A percentile compares a stretch with the other conserved stretches of the same genome.
phyloP scores from a whole-genome alignment of 176 grass and related monocot species.

The Rhynchospora tenuis region DNA sequence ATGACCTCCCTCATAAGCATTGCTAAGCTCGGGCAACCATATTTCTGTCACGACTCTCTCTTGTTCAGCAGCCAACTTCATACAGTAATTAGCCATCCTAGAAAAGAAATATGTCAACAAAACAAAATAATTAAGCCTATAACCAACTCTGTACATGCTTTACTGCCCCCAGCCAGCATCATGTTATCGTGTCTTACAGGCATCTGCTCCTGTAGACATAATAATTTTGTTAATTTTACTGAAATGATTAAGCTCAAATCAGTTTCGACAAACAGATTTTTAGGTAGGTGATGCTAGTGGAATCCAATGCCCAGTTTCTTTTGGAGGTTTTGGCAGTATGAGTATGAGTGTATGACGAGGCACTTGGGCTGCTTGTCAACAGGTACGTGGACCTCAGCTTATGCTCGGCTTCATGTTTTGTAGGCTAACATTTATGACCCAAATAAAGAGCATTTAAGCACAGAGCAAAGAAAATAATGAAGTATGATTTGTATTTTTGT shows the following conservation, averaged over 20 bases:
- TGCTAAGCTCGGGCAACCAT: slow-evolving; percentile 82
- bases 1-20: slow-evolving; percentile 68
- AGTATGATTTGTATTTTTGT: not conserved
- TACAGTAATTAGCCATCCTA: slow-evolving; percentile 92
- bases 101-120: slow-evolving; percentile 1
- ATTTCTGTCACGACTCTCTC: slow-evolving; percentile 72
- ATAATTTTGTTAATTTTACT: slow-evolving; percentile 8
- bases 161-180: slow-evolving; percentile 77
- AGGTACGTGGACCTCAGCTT: slow-evolving; percentile 30
- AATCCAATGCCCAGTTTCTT: slow-evolving; percentile 94
- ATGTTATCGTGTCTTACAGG: slow-evolving; percentile 91
- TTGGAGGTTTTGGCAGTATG: slow-evolving; percentile 97
- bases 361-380: slow-evolving; percentile 73
- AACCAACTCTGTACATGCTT: slow-evolving; percentile 20
- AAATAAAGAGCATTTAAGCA: too few species aligned
- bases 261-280: slow-evolving; percentile 25
- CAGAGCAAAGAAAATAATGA: too few species aligned
- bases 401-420: not conserved
- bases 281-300: slow-evolving; percentile 97
- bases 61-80: slow-evolving; percentile 85
- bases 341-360: too few species aligned
- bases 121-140: slow-evolving; percentile 9
- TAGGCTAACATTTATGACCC: not conserved
- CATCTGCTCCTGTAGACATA: slow-evolving; percentile 16
- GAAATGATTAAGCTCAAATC: slow-evolving; percentile 1